Conservation (phyloP, 177 flowering plant species). For the Vitis hybrid region DNA sequence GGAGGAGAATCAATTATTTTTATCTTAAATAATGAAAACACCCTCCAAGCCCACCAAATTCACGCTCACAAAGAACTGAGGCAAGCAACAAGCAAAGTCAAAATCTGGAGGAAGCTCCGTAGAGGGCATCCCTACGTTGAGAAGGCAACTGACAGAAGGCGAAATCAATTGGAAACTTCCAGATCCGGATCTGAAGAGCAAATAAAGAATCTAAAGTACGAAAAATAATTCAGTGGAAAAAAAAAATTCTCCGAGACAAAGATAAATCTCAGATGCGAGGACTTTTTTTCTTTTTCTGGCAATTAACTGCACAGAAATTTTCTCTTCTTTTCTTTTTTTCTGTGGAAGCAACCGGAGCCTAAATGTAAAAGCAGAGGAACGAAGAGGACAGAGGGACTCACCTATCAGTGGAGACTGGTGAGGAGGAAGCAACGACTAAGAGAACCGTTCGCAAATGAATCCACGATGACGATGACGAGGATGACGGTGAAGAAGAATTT, state of each 20-base stretch:
- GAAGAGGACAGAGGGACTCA: slow-evolving; percentile 13
- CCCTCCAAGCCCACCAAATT: slow-evolving; percentile 5
- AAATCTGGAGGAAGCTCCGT: background rate
- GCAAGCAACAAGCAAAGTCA: background rate
- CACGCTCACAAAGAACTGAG: background rate
- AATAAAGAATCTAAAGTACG: background rate
- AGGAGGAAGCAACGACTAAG: slow-evolving; percentile 30
- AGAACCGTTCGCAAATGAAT: slow-evolving; percentile 36
- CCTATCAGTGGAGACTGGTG: slow-evolving; percentile 28
- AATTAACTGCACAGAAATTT: too few relatives aligned
- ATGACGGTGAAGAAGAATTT: slow-evolving; percentile 11
- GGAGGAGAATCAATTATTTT: background rate
- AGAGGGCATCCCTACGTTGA: background rate
- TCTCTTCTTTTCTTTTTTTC: too few relatives aligned
- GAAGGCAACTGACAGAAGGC: background rate
- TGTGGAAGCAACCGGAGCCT: too few relatives aligned
- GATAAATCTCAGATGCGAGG: too few relatives aligned
- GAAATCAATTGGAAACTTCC: background rate
- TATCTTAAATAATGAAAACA: background rate
- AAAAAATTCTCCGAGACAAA: too few relatives aligned
- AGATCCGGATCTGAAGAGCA: slow-evolving; percentile 5
- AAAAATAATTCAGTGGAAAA: background rate
- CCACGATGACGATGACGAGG: slow-evolving; percentile 30
- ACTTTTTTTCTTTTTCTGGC: too few relatives aligned
- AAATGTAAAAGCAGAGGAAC: background rate